Percentiles rank a stretch among this genome's conserved stretches.
Evolutionary conservation across 2,329 filamentous ascomycete species (phyloP).

Genomic region (Pseudogymnoascus pannorum): DNA sequence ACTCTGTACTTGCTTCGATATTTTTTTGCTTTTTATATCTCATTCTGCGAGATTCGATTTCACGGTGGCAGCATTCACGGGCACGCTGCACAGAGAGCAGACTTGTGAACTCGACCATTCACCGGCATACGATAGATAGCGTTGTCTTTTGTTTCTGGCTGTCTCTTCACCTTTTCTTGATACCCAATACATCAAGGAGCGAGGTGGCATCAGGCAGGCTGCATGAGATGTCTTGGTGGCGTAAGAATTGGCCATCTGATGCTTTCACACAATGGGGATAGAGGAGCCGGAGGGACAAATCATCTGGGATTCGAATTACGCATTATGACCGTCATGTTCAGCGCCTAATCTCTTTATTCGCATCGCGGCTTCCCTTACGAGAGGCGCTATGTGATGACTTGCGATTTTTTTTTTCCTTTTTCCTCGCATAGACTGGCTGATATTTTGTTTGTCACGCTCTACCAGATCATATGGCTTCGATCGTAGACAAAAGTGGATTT

Average conservation of each 20-base stretch:
- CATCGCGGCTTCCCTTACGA: neutral
- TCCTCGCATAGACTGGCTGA: constrained; percentile 8
- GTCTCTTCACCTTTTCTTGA: constrained; percentile 22
- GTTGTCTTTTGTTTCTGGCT: constrained; percentile 31
- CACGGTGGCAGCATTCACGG: constrained; percentile 24
- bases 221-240: constrained; percentile 20
- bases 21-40: constrained; percentile 14
- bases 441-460: neutral
- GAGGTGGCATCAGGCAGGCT: constrained; percentile 23
- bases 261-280: constrained; percentile 9
- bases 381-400: neutral
- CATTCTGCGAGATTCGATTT: constrained; percentile 25
- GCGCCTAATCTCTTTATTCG: constrained; percentile 4
- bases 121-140: constrained; percentile 32
- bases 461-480: constrained; percentile 8
- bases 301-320: constrained; percentile 9
- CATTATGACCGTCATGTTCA: constrained; percentile 11
- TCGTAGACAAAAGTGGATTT: constrained; percentile 11
- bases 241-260: constrained; percentile 5
- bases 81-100: constrained; percentile 22
- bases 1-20: constrained; percentile 14
- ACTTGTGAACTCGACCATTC: constrained; percentile 26
- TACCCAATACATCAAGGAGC: constrained; percentile 30
- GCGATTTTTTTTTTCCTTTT: neutral
- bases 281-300: constrained; percentile 7